These are phyloP conservation scores for Aspergillus transmontanensis DNA, from an alignment of 2,329 filamentous ascomycete genomes.

Conservation along the genomic window DNA sequence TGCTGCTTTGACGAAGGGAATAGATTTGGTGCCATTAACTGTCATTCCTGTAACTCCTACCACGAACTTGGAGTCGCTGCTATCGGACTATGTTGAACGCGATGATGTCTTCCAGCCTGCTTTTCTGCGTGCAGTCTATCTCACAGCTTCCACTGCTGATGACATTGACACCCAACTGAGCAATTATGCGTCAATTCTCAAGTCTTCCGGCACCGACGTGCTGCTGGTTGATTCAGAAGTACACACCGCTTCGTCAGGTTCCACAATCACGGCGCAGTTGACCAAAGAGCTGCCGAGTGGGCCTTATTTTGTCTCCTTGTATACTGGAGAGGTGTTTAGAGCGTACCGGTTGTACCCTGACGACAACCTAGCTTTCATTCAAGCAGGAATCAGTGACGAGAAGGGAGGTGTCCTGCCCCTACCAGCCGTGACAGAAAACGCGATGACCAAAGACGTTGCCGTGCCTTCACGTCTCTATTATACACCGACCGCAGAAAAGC, in stretches of 20 bases:
- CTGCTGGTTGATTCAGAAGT: slow-evolving; percentile 3
- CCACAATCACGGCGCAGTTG: background rate
- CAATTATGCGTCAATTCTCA: background rate
- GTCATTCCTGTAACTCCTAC: slow-evolving; percentile 17
- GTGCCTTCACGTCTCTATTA: slow-evolving; percentile 66
- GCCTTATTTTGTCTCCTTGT: slow-evolving; percentile 53
- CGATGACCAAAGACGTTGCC: slow-evolving; percentile 45
- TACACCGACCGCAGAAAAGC: slow-evolving; percentile 55
- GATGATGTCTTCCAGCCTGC: slow-evolving; percentile 23
- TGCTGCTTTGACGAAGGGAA: background rate
- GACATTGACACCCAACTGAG: background rate
- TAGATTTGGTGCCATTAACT: slow-evolving; percentile 20
- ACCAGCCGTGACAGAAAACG: slow-evolving; percentile 15
- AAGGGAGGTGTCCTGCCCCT: slow-evolving; percentile 19
- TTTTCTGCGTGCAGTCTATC: slow-evolving; percentile 14
- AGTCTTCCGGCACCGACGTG: slow-evolving; percentile 4
- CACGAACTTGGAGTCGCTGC: slow-evolving; percentile 2
- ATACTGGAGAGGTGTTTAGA: slow-evolving; percentile 49
- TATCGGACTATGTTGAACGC: slow-evolving; percentile 13
- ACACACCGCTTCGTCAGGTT: background rate
- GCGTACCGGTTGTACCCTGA: slow-evolving; percentile 56
- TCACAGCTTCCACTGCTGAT: slow-evolving; percentile 6
- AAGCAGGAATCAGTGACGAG: slow-evolving; percentile 42
- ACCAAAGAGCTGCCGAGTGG: slow-evolving; percentile 42
- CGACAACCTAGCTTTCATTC: slow-evolving; percentile 52